Evolutionary conservation across 2,329 filamentous ascomycete species (phyloP).

Genomic region (Xylariaceae sp.): DNA sequence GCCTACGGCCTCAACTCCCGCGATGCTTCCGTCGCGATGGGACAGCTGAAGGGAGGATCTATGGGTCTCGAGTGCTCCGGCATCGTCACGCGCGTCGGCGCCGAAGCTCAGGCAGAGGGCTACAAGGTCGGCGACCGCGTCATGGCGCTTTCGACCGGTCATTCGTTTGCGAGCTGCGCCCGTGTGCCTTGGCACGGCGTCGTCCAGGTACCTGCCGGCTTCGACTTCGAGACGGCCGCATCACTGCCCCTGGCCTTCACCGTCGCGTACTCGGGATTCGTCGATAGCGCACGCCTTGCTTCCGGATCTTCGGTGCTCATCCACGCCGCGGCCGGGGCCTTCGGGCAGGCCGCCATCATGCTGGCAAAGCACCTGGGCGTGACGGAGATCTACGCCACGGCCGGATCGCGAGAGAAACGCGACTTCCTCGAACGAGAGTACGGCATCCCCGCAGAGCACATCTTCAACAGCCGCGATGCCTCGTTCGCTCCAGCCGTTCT

Average conservation of each 20-base stretch:
- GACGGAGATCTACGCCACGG: slow-evolving; percentile 10
- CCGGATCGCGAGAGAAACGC: slow-evolving; percentile 7
- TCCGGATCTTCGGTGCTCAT: slow-evolving; percentile 9
- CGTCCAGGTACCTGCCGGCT: slow-evolving; percentile 6
- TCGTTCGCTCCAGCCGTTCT: slow-evolving; percentile 7
- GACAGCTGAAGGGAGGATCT: slow-evolving; percentile 3
- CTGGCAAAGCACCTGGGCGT: slow-evolving; percentile 8
- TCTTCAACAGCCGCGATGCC: slow-evolving; percentile 12
- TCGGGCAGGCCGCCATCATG: slow-evolving; percentile 9
- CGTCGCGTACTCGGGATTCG: slow-evolving; percentile 5
- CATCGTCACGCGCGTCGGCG: slow-evolving; percentile 9
- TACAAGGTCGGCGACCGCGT: slow-evolving; percentile 9
- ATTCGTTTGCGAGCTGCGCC: slow-evolving; percentile 4
- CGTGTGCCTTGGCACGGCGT: slow-evolving; percentile 1
- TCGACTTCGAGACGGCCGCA: slow-evolving; percentile 9
- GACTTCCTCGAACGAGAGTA: slow-evolving; percentile 6
- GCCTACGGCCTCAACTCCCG: slow-evolving; percentile 10
- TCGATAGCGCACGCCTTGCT: slow-evolving; percentile 1
- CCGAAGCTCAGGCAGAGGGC: not conserved
- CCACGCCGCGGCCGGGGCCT: slow-evolving; percentile 11
- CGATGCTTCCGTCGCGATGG: slow-evolving; percentile 7
- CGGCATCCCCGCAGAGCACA: slow-evolving; percentile 6
- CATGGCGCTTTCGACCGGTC: slow-evolving; percentile 2
- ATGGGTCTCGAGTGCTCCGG: slow-evolving; percentile 10
- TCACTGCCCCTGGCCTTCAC: slow-evolving; percentile 5